These are phyloP conservation scores for Erucastrum elatum DNA, from an alignment of 345 rosid genomes.

Conservation along the genomic window DNA sequence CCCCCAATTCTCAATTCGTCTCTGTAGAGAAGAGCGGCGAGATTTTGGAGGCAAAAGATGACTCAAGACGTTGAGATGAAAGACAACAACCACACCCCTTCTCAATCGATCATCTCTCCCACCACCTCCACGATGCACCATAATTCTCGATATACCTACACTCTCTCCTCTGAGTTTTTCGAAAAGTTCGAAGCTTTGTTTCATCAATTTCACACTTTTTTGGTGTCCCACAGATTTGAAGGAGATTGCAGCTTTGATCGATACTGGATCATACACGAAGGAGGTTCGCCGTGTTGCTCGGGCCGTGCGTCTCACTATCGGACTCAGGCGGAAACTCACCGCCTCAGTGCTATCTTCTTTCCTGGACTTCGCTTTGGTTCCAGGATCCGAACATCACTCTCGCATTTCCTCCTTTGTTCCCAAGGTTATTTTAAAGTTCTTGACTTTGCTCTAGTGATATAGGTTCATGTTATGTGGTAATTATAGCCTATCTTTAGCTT, in stretches of 20 bases:
- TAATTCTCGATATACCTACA: constrained; percentile 9
- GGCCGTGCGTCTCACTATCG: constrained; percentile 68
- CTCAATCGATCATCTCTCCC: constrained; percentile 51
- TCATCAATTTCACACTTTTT: background rate
- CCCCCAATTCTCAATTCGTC: background rate
- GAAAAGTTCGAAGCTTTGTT: background rate
- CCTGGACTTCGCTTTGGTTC: constrained; percentile 57
- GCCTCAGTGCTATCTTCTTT: constrained; percentile 52
- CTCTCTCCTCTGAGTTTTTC: background rate
- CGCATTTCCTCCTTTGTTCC: constrained; percentile 60
- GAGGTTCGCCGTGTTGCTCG: too few species aligned
- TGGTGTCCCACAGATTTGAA: constrained; percentile 41
- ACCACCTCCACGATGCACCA: constrained; percentile 65
- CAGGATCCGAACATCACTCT: constrained; percentile 62
- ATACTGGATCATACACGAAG: constrained; percentile 66
- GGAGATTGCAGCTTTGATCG: constrained; percentile 70
- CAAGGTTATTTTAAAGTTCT: constrained; percentile 81
- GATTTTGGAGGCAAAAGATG: constrained; percentile 53
- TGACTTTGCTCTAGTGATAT: too few species aligned
- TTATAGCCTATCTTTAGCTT: too few species aligned
- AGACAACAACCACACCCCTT: constrained; percentile 63
- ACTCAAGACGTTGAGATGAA: constrained; percentile 88
- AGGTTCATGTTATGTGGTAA: background rate
- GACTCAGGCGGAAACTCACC: constrained; percentile 65
- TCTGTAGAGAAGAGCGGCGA: too few species aligned